Evolutionary conservation across 139 green algal genomes (phyloP), one percentile per base, ranked within the genome.

Genomic region (Asterochloris sp.): DNA sequence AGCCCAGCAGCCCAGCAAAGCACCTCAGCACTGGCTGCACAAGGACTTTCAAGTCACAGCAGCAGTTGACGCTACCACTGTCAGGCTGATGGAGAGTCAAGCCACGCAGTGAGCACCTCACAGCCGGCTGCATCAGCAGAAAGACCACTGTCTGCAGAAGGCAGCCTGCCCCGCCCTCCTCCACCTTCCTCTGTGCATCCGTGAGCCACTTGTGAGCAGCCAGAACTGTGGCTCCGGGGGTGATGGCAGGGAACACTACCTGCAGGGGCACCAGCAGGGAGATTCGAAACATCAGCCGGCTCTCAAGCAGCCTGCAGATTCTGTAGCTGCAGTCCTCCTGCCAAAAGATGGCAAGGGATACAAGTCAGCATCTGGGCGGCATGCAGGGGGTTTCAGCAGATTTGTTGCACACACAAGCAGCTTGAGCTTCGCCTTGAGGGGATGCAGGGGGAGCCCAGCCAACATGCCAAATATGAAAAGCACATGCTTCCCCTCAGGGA

Each of bases 191-290:
- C 47, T 69, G 76, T 14, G 38, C 13, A 21, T 80, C 60, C 68
- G 60, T 47, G 24, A 80, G 76, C 76, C 76, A 80, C 24, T 80
- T 80, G 76, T 80, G 76, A n/a, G 68, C 24, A 13, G 76, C 76
- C 28, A 80, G 23, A 2, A 12, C 76, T 16, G 76, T 62, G 68
- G 68, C 47, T 24, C 54, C 68, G 38, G 76, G 60, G 38, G 14
- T 29, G 38, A 62, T 61, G 19, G 76, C 76, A 21, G 61, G 60
- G 29, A 80, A 69, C n/a, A 61, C 47, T 12, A 80, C 76, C 76
- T 80, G 60, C 60, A 60, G 15, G 9, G 38, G 38, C 69, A 76
- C 17, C 29, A 12, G 16, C 69, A 76, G 29, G 12, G 38, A 14
- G 14, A 27, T 21, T 21, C 29, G 69, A 28, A 15, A 76, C 23